Evolutionary conservation across 2,329 filamentous ascomycete genomes (phyloP).

Genomic region (Didymella pomorum): DNA sequence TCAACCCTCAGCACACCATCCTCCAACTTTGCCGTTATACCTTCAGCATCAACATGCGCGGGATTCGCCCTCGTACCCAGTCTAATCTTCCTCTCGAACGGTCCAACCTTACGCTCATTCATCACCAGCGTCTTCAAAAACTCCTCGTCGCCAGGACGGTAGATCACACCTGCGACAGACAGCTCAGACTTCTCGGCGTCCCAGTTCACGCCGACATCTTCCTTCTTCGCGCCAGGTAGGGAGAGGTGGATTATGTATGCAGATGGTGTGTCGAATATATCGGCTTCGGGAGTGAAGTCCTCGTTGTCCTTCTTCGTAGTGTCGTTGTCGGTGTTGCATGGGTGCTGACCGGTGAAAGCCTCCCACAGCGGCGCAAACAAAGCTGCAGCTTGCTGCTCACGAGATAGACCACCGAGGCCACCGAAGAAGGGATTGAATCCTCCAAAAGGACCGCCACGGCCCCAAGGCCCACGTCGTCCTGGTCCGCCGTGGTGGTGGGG

Average conservation of each 20-base stretch:
- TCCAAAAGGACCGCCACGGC: slow-evolving; percentile 25
- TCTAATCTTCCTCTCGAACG: slow-evolving; percentile 75
- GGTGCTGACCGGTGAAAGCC: slow-evolving; percentile 40
- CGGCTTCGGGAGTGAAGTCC: slow-evolving; percentile 70
- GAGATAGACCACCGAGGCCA: slow-evolving; percentile 25
- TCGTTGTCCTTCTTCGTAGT: slow-evolving; percentile 27
- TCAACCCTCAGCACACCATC: slow-evolving; percentile 79
- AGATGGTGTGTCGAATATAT: slow-evolving; percentile 74
- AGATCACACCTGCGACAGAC: slow-evolving; percentile 74
- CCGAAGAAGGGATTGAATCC: not conserved
- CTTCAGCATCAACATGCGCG: slow-evolving; percentile 70
- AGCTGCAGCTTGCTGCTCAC: slow-evolving; percentile 29
- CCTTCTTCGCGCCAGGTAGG: slow-evolving; percentile 79
- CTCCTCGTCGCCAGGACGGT: slow-evolving; percentile 75
- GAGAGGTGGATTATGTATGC: slow-evolving; percentile 73
- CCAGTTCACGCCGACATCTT: slow-evolving; percentile 80
- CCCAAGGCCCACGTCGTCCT: slow-evolving; percentile 40
- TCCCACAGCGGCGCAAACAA: slow-evolving; percentile 47
- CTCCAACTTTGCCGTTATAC: slow-evolving; percentile 77
- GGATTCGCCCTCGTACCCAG: slow-evolving; percentile 64
- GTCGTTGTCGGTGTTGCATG: slow-evolving; percentile 22
- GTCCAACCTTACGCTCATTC: slow-evolving; percentile 74
- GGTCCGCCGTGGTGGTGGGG: slow-evolving; percentile 25
- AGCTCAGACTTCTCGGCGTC: slow-evolving; percentile 72
- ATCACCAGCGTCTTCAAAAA: slow-evolving; percentile 68